Conservation (phyloP, 371 early-diverging fungal genomes). For the Rhizopus sp. region DNA sequence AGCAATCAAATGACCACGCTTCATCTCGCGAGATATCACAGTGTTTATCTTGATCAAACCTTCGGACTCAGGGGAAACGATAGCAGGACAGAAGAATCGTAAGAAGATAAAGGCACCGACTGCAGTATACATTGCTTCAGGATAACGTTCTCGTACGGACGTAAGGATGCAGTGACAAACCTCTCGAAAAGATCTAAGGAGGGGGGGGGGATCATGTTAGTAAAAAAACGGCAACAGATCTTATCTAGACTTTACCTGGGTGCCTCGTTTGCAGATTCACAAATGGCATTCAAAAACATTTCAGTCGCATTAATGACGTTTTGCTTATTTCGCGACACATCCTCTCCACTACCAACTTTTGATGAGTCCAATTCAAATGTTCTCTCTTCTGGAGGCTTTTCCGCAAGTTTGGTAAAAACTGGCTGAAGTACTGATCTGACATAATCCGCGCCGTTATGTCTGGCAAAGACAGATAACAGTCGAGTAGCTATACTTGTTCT, state of each 20-base stretch:
- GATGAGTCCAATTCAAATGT: constrained; percentile 85
- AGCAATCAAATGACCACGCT: constrained; percentile 85
- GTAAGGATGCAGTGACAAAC: constrained; percentile 80
- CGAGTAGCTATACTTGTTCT: constrained; percentile 91
- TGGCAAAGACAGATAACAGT: constrained; percentile 81
- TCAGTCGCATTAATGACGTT: constrained; percentile 82
- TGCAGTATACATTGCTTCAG: constrained; percentile 83
- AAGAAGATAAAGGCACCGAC: constrained; percentile 95
- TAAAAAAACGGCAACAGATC: background rate
- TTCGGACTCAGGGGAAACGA: constrained; percentile 84
- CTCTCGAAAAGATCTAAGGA: constrained; percentile 63
- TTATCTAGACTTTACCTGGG: constrained; percentile 45
- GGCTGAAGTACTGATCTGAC: constrained; percentile 81
- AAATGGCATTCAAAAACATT: constrained; percentile 81
- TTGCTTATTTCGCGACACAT: constrained; percentile 68
- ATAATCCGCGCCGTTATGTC: constrained; percentile 80
- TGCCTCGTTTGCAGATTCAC: constrained; percentile 68
- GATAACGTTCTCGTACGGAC: constrained; percentile 82
- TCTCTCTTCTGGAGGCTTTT: constrained; percentile 51
- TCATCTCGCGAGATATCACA: constrained; percentile 49
- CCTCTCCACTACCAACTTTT: constrained; percentile 67
- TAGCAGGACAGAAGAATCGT: constrained; percentile 94
- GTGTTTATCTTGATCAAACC: constrained; percentile 44
- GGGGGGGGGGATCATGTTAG: background rate
- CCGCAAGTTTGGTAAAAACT: constrained; percentile 58